Base-by-base conservation (phyloP, 805 yeast genomes). In the Ogataea neopini region DNA sequence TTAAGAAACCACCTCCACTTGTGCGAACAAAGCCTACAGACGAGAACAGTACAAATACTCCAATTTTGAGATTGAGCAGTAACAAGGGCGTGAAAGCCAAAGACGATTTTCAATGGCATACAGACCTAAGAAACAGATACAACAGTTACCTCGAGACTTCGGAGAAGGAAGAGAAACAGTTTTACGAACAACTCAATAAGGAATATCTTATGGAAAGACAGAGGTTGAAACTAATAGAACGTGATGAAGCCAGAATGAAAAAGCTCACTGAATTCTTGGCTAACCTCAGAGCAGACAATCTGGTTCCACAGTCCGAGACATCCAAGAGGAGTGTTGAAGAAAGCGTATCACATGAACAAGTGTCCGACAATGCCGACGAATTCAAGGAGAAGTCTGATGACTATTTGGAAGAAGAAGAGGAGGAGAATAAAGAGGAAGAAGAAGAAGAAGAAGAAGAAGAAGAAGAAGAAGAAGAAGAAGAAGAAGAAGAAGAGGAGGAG, bases 101-200 rank as follows among this genome's bases (percentile, higher is more conserved):
- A 14, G 56, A 60, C 34, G 58, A 58, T 10, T 48, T 62, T 23
- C 47, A 52, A 5, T 72, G 76, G 77, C 64, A 69, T 47, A 51
- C 58, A 13, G 55, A 63, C 2, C 47, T 73, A 48, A 71, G 67
- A 40, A 48, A 43, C 8, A 61, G 66, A 37, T 75, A 73, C 11
- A 49, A 62, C 26, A 53, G 55, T 6, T 61, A 66, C 10, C 50
- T 71, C 11, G 52, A 55, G 13, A 53, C 65, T 20, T 68, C 69
- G 7, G 62, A 62, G 28, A 51, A 53, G 15, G 72, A 74, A 34
- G 78, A 75, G 46, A 58, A 59, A 34, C 43, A 48, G 26, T 70
- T 73, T 44, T 67, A 71, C 35, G 64, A 66, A 10, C 62, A 65
- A 26, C 43, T 75, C 9, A 64, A 66, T 30, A 49, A 54, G 10